Evolutionary conservation across 2,329 filamentous ascomycete genomes (phyloP), one percentile per base, ranked within the genome.

Genomic region (Penicillium sp.): DNA sequence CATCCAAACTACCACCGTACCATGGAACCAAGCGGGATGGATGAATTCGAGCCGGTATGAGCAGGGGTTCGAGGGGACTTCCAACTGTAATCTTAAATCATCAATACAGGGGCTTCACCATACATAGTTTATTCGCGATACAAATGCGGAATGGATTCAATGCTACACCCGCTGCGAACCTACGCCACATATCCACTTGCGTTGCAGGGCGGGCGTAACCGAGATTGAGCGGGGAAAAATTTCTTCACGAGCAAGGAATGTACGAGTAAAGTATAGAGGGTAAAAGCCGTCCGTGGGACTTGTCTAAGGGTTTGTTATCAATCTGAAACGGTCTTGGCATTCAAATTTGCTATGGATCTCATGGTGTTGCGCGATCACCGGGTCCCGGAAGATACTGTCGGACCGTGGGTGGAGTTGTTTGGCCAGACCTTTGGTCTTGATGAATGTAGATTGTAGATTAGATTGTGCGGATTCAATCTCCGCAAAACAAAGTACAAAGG

Each of bases 241-340:
- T 22, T 28, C 16, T 19, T 22, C 33, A 16, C 13, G 51, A 53
- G 30, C 43, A 53, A 16, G 55, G 37, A 26, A 22, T 35, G 13
- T 35, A 33, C 11, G 30, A 16, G 10, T 3, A 8, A 19, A 52
- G 25, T 28, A n/a, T 33, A 16, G 26, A 25, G 16, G 28, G 26
- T 28, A 28, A n/a, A 16, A 8, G 13, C 16, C 45, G 16, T 46
- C 25, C 26, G 30, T 6, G 14, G 25, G 25, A n/a, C 26, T 26
- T 53, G 25, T 14, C 10, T 52, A 14, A 51, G 55, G 43, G 59
- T 42, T n/a, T 22, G n/a, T 28, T 48, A 49, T 64, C 51, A 62
- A 62, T 25, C 30, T 62, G 62, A 64, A 64, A 64, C 62, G 33
- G 22, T 28, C 55, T 38, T 46, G 38, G 22, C 38, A 45, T 35